Base-by-base conservation (phyloP, 2,329 filamentous ascomycete genomes). In the Colletotrichum musicola region DNA sequence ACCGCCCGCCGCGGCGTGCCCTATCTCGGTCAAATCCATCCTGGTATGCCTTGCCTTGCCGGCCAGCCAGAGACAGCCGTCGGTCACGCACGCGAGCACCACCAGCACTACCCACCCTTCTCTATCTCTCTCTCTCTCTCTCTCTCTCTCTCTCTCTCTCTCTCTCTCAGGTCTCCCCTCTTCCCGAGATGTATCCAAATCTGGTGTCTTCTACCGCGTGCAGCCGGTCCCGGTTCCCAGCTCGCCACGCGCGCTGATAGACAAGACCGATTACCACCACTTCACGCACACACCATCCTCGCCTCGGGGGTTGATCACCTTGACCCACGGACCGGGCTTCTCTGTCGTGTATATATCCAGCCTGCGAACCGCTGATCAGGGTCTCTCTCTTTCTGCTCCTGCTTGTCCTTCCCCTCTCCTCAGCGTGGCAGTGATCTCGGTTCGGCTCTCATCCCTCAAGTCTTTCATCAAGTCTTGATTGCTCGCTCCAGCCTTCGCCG, bases 181-280 rank as follows among this genome's bases (percentile, higher is more conserved):
- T 49, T 42, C 18, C 14, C 50, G 18, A 66, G 16, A 40, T 42
- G 50, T 46, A 18, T 13, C 62, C 22, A 13, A 40, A 56, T 51
- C 35, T 40, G 49, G 35, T 25, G 13, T 40, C 38, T 66, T 56
- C 12, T 13, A 61, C 62, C 66, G 66, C 50, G 46, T 40, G 27
- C 62, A 56, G 18, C 66, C 40, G 38, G 50, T 50, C n/a, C 65
- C 14, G 30, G 30, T 27, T 44, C 30, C 61, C 14, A 42, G 66
- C 35, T 69, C 44, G 66, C 66, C 66, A 69, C 35, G 38, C 46
- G 30, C 56, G 66, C 47, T 63, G 66, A 69, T 69, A 47, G 66
- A 69, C 66, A 69, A 66, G 56, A 69, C 46, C 22, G 13, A 46
- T 35, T 59, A 18, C 16, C 55, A 53, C 40, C 49, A 35, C 16